Evolutionary conservation across 2,329 filamentous ascomycete genomes (phyloP), one percentile per base, ranked within the genome.

Genomic region (Phaeoacremonium minimum): DNA sequence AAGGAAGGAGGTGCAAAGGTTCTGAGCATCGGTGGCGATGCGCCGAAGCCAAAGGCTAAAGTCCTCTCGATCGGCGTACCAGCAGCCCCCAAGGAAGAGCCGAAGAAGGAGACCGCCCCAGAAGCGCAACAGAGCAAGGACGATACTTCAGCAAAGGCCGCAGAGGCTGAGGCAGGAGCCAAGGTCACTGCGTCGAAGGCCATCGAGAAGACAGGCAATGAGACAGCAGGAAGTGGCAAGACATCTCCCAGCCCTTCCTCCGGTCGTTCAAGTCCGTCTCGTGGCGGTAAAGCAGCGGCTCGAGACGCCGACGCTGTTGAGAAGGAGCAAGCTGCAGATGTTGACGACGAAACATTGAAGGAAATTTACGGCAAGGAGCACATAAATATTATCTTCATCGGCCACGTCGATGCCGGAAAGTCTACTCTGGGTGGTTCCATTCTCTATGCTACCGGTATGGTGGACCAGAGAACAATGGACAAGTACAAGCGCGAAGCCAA

Each of bases 401-500:
- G 93, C 35, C 93, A 98, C 73, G 94, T 98, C 52, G 93, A 98
- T 69, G 93, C 93, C 35, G 93, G 93, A 51, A 98, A 98, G 70
- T 96, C 89, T 28, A 98, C 93, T 4, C 75, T 98, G 6, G 93
- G 93, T 57, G 93, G 93, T 34, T 87, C 87, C 35, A 95, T 98
- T 45, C 73, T 98, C 12, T 95, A 93, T 61, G 81, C 80, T 35
- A 96, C 91, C 5, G 93, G 93, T 42, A 98, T 97, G 93, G 93
- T 98, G n/a, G 94, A 98, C 56, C 89, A 98, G 66, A 81, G 93
- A 59, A 98, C 93, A 22, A 80, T 98, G 74, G 93, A 98, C 36
- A 98, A 98, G 67, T 95, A 95, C 73, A 95, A 91, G 77, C 81
- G 80, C 51, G 94, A 98, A 55, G 91, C 93, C 34, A 97, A 95